These are phyloP conservation scores for Spizellomyces punctatus DNA, from an alignment of 192 early-diverging fungal species.

Conservation along the genomic window DNA sequence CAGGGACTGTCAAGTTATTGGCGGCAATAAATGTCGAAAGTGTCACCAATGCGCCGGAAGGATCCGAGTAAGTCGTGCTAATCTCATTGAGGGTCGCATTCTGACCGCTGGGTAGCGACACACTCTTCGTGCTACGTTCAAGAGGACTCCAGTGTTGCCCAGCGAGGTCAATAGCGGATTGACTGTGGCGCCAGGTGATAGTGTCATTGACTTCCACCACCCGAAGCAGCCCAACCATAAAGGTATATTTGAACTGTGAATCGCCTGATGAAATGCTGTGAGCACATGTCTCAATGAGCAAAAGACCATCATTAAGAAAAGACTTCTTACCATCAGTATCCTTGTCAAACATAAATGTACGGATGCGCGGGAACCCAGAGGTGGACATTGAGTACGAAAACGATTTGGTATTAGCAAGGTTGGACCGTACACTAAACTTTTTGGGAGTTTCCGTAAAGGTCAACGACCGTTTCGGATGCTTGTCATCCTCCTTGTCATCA, in stretches of 20 bases:
- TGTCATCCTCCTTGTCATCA: too few relatives aligned
- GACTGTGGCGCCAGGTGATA: slow-evolving; percentile 9
- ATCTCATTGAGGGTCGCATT: not conserved
- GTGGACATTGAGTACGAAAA: too few relatives aligned
- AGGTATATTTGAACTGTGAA: not conserved
- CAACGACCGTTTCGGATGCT: too few relatives aligned
- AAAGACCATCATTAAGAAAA: too few relatives aligned
- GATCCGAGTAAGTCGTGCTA: not conserved
- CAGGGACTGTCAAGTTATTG: not conserved
- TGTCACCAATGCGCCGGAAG: not conserved
- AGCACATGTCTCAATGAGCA: too few relatives aligned
- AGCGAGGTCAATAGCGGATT: not conserved
- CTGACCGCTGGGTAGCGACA: too few relatives aligned
- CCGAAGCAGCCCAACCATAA: not conserved
- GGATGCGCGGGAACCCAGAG: slow-evolving; percentile 5
- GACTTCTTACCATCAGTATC: not conserved
- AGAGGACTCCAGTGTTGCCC: not conserved
- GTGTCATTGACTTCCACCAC: slow-evolving; percentile 13
- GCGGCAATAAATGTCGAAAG: not conserved
- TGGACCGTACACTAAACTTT: too few relatives aligned
- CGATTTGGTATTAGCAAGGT: too few relatives aligned
- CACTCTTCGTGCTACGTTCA: too few relatives aligned
- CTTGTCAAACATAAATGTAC: not conserved
- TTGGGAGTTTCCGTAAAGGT: too few relatives aligned
- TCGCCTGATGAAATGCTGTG: too few relatives aligned